Evolutionary conservation across 805 yeast species (phyloP).

Genomic region (Kockiozyma suomiensis): DNA sequence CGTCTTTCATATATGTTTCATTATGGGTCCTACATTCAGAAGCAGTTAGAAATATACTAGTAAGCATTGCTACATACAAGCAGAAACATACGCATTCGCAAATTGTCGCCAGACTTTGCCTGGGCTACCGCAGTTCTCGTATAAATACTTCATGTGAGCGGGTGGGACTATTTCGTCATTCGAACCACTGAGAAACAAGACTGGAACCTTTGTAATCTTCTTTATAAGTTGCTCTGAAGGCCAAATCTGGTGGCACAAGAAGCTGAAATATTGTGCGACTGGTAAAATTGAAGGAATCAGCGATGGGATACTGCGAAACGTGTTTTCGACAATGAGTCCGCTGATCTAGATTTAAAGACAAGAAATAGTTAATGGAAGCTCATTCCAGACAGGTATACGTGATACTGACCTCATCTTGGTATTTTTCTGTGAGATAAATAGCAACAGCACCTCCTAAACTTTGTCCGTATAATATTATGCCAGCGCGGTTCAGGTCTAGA

Average conservation of each 20-base stretch:
- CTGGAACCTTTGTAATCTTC: conserved; percentile 59
- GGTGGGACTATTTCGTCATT: conserved; percentile 94
- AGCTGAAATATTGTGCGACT: conserved; percentile 54
- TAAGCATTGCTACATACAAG: neutral
- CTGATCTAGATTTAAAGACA: conserved; percentile 44
- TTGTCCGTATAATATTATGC: conserved; percentile 77
- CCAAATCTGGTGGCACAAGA: conserved; percentile 81
- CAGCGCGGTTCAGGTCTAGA: conserved; percentile 53
- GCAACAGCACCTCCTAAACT: conserved; percentile 96
- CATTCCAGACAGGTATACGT: neutral
- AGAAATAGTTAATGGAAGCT: too few relatives aligned
- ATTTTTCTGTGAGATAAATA: conserved; percentile 66
- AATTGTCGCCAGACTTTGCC: conserved; percentile 53
- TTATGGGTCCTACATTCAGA: conserved; percentile 60
- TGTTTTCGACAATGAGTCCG: conserved; percentile 81
- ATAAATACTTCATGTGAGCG: conserved; percentile 67
- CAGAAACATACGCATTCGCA: conserved; percentile 44
- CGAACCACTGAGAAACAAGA: conserved; percentile 70
- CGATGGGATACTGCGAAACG: conserved; percentile 75
- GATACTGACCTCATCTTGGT: conserved; percentile 46
- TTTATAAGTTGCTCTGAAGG: conserved; percentile 65
- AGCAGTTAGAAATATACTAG: neutral
- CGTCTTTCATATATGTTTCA: conserved; percentile 73
- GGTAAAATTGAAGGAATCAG: conserved; percentile 70
- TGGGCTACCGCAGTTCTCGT: conserved; percentile 52